A percentile compares a stretch with the other conserved stretches of the same genome.
phyloP scores from a whole-genome alignment of 2,329 filamentous ascomycete genomes.

The Monilinia vaccinii-corymbosi region DNA sequence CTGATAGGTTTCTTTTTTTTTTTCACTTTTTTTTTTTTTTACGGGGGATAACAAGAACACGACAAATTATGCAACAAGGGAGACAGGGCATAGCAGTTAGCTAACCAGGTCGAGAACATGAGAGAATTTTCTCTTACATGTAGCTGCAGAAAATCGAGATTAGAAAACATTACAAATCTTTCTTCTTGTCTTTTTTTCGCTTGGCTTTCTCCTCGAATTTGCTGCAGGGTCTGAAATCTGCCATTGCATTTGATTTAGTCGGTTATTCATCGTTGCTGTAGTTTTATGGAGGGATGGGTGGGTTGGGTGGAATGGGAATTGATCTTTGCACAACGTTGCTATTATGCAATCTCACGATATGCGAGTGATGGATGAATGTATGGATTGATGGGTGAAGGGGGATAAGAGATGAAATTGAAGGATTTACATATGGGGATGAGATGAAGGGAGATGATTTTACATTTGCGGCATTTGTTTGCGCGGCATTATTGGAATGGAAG shows the following conservation, averaged over 20 bases:
- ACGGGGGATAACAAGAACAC: conserved; percentile 4
- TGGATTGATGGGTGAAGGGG: too few species aligned
- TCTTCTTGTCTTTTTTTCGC: background rate
- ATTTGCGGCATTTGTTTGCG: conserved; percentile 5
- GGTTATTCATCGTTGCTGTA: conserved; percentile 6
- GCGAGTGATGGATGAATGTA: background rate
- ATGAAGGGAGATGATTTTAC: background rate
- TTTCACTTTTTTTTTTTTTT: background rate
- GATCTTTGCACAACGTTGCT: background rate
- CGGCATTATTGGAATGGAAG: background rate
- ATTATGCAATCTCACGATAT: background rate
- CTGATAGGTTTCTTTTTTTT: background rate
- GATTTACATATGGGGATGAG: background rate
- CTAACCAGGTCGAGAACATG: background rate
- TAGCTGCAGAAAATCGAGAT: background rate
- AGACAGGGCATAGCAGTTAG: background rate
- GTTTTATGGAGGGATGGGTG: background rate
- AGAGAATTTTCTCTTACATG: background rate
- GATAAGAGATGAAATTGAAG: background rate
- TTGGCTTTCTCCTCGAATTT: background rate
- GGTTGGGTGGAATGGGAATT: background rate
- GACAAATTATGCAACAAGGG: background rate
- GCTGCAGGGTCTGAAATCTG: background rate
- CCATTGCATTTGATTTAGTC: background rate
- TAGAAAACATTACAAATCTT: background rate